Evolutionary conservation across 176 grass and related monocot genomes (phyloP), one percentile per base, ranked within the genome.

Genomic region (maize (Zea mays)): DNA sequence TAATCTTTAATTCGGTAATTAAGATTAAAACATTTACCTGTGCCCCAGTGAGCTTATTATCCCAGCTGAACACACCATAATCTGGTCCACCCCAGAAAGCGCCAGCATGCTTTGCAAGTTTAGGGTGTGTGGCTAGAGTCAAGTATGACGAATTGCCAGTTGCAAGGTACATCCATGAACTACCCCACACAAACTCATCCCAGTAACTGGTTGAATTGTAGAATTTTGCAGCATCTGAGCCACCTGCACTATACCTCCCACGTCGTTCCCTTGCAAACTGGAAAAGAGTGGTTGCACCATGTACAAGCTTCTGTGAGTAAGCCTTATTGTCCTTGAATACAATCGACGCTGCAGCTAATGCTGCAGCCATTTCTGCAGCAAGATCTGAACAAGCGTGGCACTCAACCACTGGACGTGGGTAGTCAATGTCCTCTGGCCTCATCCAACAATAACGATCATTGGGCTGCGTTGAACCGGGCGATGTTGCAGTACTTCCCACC

Each of bases 61-160:
- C 89, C 95, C 95, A 97, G 80, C 95, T 97, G 85, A 97, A 91
- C 33, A 97, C 87, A 2, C 95, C 95, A 84, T 94, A 94, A 69
- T 92, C 82, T 1, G 83, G 83, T 17, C 83, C 89, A 65, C 77
- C 89, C 89, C 89, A 88, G 71, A 90, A 97, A 55, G 91, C 87
- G 7, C 91, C 91, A 39, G 89, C 95, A 82, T 94, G 74, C 66
- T 82, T 94, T 0, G 95, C 95, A 73, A 97, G 85, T 42, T 67
- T 84, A 40, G 86, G 85, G 68, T 88, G 2, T 19, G 95, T 97
- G 6, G 85, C 76, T 38, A 92, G 64, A 11, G 85, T 66, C 58
- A 97, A 83, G 73, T 94, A 97, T 4, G 91, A 88, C 11, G 79
- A 80, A 88, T 97, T 97, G 60, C 94, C 94, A 0, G 94, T 97